Conservation (phyloP, 805 yeast genomes). For the Saccharomycopsis schoenii region DNA sequence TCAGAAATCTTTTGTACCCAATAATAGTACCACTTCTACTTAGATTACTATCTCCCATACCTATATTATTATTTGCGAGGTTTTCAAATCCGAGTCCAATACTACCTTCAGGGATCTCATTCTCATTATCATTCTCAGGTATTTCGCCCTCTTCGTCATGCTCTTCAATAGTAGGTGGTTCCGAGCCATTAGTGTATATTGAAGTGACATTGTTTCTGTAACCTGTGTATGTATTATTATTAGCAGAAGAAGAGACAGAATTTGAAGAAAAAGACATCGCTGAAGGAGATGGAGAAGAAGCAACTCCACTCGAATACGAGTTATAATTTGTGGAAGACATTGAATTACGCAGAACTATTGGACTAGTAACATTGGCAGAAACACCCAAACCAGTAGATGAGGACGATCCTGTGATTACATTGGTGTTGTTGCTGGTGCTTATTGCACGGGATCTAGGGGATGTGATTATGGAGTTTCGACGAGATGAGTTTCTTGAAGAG, state of each 20-base stretch:
- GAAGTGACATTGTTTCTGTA: not conserved
- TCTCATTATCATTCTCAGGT: not conserved
- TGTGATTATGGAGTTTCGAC: not conserved
- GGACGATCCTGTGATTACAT: not conserved
- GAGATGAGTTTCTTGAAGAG: conserved; percentile 1
- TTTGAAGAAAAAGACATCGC: conserved; percentile 20
- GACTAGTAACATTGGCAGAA: not conserved
- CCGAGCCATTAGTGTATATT: not conserved
- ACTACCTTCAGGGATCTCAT: not conserved
- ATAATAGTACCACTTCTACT: conserved; percentile 14
- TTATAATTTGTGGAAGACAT: not conserved
- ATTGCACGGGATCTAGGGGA: conserved; percentile 1
- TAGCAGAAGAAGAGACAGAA: not conserved
- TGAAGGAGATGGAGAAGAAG: conserved; percentile 19
- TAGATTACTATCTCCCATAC: conserved; percentile 2
- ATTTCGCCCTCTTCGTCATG: not conserved
- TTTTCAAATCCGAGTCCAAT: not conserved
- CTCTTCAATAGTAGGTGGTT: not conserved
- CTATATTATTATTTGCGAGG: not conserved
- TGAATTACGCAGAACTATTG: not conserved
- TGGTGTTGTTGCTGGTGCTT: not conserved
- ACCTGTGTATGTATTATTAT: not conserved
- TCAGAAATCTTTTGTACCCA: not conserved
- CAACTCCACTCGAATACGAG: not conserved
- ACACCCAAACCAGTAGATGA: not conserved